phyloP scores from a whole-genome alignment of 768 basidiomycete genomes.

The Lyophyllum semitale region DNA sequence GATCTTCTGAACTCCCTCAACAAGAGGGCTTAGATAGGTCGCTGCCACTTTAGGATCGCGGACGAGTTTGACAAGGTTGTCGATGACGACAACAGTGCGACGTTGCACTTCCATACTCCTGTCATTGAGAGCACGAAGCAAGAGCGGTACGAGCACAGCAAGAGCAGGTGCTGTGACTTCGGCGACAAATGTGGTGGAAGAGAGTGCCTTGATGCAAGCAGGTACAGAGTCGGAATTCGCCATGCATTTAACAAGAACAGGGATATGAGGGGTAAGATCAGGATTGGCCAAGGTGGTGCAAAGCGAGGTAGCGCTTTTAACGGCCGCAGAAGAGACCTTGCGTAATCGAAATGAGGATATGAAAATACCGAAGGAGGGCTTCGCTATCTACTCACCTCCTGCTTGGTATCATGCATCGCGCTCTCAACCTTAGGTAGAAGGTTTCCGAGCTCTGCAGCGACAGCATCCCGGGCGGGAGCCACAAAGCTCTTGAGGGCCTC shows the following conservation, averaged over 20 bases:
- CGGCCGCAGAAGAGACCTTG: conserved; percentile 83
- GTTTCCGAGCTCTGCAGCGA: conserved; percentile 80
- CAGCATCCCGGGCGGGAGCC: conserved; percentile 64
- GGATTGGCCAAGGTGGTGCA: conserved; percentile 92
- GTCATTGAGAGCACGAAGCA: conserved; percentile 90
- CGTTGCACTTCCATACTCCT: conserved; percentile 96
- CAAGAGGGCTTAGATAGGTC: conserved; percentile 80
- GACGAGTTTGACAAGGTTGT: conserved; percentile 97
- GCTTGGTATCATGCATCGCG: conserved; percentile 96
- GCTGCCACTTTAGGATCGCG: conserved; percentile 90
- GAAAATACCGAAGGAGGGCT: neutral
- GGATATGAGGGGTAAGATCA: conserved; percentile 88
- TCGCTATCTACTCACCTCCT: conserved; percentile 60
- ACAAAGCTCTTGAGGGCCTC: conserved; percentile 83
- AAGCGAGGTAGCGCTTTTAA: conserved; percentile 87
- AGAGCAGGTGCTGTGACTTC: conserved; percentile 97
- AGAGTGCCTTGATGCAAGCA: conserved; percentile 92
- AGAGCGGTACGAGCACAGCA: conserved; percentile 91
- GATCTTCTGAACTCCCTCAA: conserved; percentile 90
- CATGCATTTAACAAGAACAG: conserved; percentile 93
- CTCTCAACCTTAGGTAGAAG: conserved; percentile 85
- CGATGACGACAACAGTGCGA: conserved; percentile 90
- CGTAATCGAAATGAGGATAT: conserved; percentile 4
- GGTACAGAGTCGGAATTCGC: conserved; percentile 85
- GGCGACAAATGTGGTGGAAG: conserved; percentile 94